Conservation (phyloP, 1,139 yeast genomes). For the Magnusiomyces suaveolens region DNA sequence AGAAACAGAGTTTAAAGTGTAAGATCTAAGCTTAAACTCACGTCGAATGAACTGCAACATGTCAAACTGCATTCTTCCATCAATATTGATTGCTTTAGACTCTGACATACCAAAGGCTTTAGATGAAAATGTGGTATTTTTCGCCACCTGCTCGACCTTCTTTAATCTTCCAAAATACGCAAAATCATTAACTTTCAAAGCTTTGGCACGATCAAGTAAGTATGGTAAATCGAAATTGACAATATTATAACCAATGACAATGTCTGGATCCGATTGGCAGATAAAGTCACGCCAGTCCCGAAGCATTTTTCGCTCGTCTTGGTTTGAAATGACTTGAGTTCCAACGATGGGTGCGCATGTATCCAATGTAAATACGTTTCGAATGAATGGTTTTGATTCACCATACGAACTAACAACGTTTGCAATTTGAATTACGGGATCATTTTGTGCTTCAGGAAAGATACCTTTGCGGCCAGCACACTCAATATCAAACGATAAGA, state of each 20-base stretch:
- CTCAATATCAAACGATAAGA: conserved; percentile 91
- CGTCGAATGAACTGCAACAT: conserved; percentile 86
- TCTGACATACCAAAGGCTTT: conserved; percentile 96
- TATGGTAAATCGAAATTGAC: conserved; percentile 94
- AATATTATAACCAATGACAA: conserved; percentile 90
- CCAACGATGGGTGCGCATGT: conserved; percentile 93
- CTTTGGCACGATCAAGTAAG: conserved; percentile 73
- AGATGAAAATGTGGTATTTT: conserved; percentile 78
- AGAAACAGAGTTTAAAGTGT: conserved; percentile 89
- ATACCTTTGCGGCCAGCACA: conserved; percentile 97
- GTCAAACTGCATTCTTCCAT: conserved; percentile 93
- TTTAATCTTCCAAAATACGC: conserved; percentile 79
- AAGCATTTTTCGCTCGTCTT: conserved; percentile 73
- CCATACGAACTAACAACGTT: conserved; percentile 84
- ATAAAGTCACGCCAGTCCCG: conserved; percentile 79
- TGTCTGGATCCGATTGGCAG: conserved; percentile 83
- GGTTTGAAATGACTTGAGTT: conserved; percentile 71
- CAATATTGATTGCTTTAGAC: conserved; percentile 81
- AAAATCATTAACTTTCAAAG: conserved; percentile 56
- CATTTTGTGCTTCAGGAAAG: conserved; percentile 90
- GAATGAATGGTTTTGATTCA: conserved; percentile 69
- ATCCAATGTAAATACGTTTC: conserved; percentile 89
- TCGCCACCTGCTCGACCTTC: conserved; percentile 61
- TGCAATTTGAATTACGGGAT: conserved; percentile 94
- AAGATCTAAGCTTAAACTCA: conserved; percentile 88